phyloP scores from a whole-genome alignment of 2,329 filamentous ascomycete genomes.

The Xylaria sp. region DNA sequence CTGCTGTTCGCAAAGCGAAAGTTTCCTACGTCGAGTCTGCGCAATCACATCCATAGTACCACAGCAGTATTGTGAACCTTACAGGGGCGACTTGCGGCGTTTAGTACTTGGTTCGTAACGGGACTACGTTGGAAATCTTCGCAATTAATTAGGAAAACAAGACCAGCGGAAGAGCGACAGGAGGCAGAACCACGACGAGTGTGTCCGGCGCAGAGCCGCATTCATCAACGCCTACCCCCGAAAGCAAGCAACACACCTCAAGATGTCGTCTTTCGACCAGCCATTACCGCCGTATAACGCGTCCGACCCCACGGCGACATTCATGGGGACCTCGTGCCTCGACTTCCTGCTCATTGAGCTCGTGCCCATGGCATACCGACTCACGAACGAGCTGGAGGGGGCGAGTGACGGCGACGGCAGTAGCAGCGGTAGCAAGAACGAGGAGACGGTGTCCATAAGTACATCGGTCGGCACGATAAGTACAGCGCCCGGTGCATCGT shows the following conservation, averaged over 20 bases:
- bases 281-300: conserved; percentile 75
- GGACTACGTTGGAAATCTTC: background rate
- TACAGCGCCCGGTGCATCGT: conserved; percentile 18
- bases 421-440: conserved; percentile 31
- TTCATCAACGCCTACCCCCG: background rate
- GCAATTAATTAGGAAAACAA: background rate
- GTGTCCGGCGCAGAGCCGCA: background rate
- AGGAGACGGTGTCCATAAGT: conserved; percentile 37
- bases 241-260: conserved; percentile 9
- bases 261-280: conserved; percentile 72
- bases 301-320: conserved; percentile 77
- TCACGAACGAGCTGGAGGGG: conserved; percentile 76
- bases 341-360: conserved; percentile 97
- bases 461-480: conserved; percentile 25
- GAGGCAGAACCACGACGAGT: background rate
- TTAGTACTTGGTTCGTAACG: background rate
- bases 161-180: background rate
- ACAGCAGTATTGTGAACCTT: background rate
- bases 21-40: background rate
- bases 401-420: conserved; percentile 40
- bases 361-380: conserved; percentile 90
- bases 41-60: background rate
- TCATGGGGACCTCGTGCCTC: conserved; percentile 85
- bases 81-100: background rate
- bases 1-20: background rate